Evolutionary conservation across 208 protist species (phyloP), one percentile per base, ranked within the genome.

Genomic region (Trypanosomatidae sp.): DNA sequence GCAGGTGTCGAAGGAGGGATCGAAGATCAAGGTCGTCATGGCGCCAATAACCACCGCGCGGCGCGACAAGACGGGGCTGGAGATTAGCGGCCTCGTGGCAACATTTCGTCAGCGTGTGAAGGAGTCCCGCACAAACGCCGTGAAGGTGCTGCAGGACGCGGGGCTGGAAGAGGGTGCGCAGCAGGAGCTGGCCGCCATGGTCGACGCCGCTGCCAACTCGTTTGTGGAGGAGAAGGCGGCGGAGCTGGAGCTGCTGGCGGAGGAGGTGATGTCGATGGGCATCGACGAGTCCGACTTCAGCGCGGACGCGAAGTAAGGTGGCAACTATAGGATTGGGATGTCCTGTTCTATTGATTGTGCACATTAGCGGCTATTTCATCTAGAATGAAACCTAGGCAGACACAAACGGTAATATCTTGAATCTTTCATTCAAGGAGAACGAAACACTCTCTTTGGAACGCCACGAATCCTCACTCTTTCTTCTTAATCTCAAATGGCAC

Each of bases 231-330:
- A 96, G 62, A 92, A 94, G 71, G 76, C 80, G 65, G 72, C 62
- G 30, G 89, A 96, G 76, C 71, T 96, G 56, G 80, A 96, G 76
- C 71, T 88, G 47, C 58, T 94, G 13, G 72, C 86, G 15, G 84
- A 85, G 71, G 85, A 93, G 67, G 90, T 96, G n/a, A 92, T 90
- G 76, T 91, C 89, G 28, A 94, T 95, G 88, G 91, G 91, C 33
- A 77, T 87, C 36, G 91, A 94, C 52, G 91, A 95, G 78, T 85
- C 87, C 0, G 91, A 95, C 62, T 30, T 10, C n/a, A n/a, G n/a
- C n/a, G n/a, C n/a, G n/a, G n/a, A n/a, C n/a, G n/a, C n/a, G n/a
- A n/a, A n/a, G n/a, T n/a, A n/a, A n/a, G n/a, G n/a, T n/a, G n/a
- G n/a, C n/a, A n/a, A n/a, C n/a, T n/a, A n/a, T n/a, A n/a, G n/a